Conservation (phyloP, 2,329 filamentous ascomycete genomes). For the Celoporthe dispersa region DNA sequence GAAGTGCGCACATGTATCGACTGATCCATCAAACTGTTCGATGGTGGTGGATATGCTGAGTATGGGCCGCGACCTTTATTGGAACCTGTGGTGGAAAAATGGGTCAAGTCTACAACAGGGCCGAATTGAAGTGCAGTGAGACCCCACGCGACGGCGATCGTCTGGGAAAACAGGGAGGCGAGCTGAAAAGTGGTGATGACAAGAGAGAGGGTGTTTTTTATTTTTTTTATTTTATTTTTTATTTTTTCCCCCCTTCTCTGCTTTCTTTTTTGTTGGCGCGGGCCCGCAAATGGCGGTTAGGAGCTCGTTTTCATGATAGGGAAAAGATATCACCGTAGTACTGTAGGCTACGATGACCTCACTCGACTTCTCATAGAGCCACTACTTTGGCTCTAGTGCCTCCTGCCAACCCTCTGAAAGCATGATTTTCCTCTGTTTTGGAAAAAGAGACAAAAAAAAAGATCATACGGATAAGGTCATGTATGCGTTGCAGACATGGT, state of each 20-base stretch:
- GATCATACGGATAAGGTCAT: not conserved
- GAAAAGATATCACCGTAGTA: not conserved
- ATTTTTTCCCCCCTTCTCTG: too few species aligned
- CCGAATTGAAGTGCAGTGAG: constrained; percentile 1
- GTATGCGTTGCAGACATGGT: not conserved
- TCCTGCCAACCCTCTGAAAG: not conserved
- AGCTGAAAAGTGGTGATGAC: not conserved
- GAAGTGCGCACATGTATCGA: not conserved
- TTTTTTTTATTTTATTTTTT: too few species aligned
- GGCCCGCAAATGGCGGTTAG: not conserved
- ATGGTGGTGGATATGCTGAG: not conserved
- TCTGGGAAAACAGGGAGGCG: not conserved
- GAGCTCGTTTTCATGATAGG: not conserved
- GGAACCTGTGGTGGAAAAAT: not conserved
- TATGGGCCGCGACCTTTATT: not conserved
- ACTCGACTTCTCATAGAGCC: not conserved
- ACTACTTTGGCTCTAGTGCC: not conserved
- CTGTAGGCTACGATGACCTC: not conserved
- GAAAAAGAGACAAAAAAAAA: not conserved
- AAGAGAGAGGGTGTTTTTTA: not conserved
- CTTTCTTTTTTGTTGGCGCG: not conserved
- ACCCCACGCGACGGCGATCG: constrained; percentile 3
- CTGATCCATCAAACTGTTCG: not conserved
- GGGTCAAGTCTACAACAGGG: not conserved
- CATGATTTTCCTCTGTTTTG: not conserved